Base-by-base conservation (phyloP, 2,329 filamentous ascomycete genomes). In the Orbilia blumenaviensis region DNA sequence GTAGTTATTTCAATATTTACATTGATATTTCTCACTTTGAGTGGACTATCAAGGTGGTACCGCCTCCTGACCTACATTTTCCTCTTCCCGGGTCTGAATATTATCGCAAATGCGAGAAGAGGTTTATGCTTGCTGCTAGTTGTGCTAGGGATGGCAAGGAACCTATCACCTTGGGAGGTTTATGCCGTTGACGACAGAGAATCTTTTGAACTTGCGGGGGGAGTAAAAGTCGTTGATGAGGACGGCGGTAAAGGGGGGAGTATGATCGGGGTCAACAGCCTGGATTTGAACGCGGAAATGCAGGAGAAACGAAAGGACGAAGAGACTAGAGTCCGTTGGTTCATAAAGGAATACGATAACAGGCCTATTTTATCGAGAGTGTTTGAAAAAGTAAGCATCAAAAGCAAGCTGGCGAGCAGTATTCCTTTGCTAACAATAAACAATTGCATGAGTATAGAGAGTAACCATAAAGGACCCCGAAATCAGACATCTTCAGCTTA, bases 331-430 rank as follows among this genome's bases (percentile, higher is more conserved):
- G 54, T 75, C 8, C 48, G 71, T 16, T 75, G 71, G 71, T 75
- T 75, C 50, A 38, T 75, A n/a, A 75, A 68, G 32, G 71, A 75
- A 3, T 75, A 75, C 25, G 63, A 68, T 12, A 75, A 75, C 16
- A 25, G 71, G 12, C 71, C 71, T 0, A 60, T 75, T 3, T 25
- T 75, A 21, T 75, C 71, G 14, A 63, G 71, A 10, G 71, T 75
- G 12, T 75, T 75, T 38, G 71, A 75, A 58, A 56, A 63, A 18
- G 71, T 68, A 67, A 75, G 71, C 8, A 21, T 23, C 4, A n/a
- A n/a, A n/a, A n/a, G n/a, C n/a, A n/a, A n/a, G n/a, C n/a, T n/a
- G n/a, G n/a, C n/a, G n/a, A n/a, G n/a, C n/a, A n/a, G n/a, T n/a
- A n/a, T 27, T 14, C n/a, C 48, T 9, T 41, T 1, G 32, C 21